Conservation (phyloP, 495 filamentous ascomycete genomes). For the Lophium mytilinum region DNA sequence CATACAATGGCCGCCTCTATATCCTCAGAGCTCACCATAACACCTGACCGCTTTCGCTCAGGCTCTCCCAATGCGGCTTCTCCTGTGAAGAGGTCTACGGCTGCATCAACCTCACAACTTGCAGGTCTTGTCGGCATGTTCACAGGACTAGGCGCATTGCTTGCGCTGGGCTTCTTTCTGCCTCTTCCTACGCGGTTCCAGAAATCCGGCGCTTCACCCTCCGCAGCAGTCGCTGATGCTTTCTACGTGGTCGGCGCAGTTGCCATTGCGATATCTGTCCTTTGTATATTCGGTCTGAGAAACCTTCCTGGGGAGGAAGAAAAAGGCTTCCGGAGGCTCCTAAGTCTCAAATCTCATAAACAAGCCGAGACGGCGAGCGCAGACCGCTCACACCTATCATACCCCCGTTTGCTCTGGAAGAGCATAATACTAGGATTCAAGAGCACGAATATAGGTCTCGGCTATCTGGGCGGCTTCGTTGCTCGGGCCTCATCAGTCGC, state of each 20-base stretch:
- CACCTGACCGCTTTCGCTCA: slow-evolving; percentile 33
- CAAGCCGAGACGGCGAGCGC: background rate
- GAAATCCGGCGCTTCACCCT: slow-evolving; percentile 54
- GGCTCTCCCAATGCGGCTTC: slow-evolving; percentile 12
- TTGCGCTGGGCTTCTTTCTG: slow-evolving; percentile 73
- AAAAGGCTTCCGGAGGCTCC: slow-evolving; percentile 55
- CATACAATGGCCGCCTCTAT: slow-evolving; percentile 28
- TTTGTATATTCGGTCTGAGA: slow-evolving; percentile 74
- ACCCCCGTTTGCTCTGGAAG: slow-evolving; percentile 41
- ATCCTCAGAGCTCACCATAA: slow-evolving; percentile 37
- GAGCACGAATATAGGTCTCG: slow-evolving; percentile 69
- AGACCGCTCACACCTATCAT: slow-evolving; percentile 19
- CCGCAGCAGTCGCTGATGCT: slow-evolving; percentile 62
- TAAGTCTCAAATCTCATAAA: slow-evolving; percentile 25
- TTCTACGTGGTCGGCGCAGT: slow-evolving; percentile 76
- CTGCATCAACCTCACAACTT: slow-evolving; percentile 50
- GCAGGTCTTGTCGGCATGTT: slow-evolving; percentile 88
- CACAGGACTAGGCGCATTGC: slow-evolving; percentile 82
- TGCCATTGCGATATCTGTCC: slow-evolving; percentile 61
- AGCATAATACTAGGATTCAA: slow-evolving; percentile 64
- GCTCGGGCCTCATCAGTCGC: slow-evolving; percentile 92
- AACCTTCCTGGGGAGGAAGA: slow-evolving; percentile 67
- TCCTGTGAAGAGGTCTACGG: slow-evolving; percentile 3
- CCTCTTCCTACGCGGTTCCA: slow-evolving; percentile 76
- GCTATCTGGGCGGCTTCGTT: slow-evolving; percentile 90